Conservation (phyloP, 257 asterid genomes). For the Fraxinus quadrangulata region DNA sequence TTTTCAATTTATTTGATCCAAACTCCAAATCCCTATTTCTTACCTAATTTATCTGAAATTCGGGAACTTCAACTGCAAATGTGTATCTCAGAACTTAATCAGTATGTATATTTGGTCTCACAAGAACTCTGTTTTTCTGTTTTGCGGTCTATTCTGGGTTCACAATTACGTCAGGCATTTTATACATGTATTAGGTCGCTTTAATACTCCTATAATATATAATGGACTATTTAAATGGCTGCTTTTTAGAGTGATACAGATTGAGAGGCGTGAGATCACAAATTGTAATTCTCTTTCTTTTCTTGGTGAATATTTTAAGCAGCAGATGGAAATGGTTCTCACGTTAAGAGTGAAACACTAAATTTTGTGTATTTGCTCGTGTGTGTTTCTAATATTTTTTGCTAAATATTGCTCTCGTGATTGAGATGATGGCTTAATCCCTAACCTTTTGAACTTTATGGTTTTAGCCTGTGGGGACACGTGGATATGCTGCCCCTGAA, state of each 20-base stretch:
- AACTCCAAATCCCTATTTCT: neutral
- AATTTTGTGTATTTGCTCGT: neutral
- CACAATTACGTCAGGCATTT: neutral
- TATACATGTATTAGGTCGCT: neutral
- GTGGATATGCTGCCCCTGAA: conserved; percentile 95
- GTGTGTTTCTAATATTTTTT: neutral
- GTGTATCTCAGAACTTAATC: neutral
- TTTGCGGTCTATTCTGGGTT: neutral
- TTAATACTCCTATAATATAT: too few relatives aligned
- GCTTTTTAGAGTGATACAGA: too few relatives aligned
- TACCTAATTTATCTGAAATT: neutral
- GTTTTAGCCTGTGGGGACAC: conserved; percentile 81
- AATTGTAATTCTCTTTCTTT: too few relatives aligned
- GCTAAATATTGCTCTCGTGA: neutral
- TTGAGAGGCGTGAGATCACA: too few relatives aligned
- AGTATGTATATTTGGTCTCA: neutral
- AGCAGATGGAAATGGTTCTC: too few relatives aligned
- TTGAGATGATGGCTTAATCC: neutral
- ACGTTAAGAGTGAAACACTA: too few relatives aligned
- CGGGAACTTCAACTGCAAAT: too few relatives aligned
- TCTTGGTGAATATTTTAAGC: too few relatives aligned
- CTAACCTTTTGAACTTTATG: neutral
- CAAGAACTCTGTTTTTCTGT: conserved; percentile 12
- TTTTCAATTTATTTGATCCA: neutral
- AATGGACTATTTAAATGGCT: too few relatives aligned